Conservation (phyloP, 192 early-diverging fungal species). For the Podila clonocystis region DNA sequence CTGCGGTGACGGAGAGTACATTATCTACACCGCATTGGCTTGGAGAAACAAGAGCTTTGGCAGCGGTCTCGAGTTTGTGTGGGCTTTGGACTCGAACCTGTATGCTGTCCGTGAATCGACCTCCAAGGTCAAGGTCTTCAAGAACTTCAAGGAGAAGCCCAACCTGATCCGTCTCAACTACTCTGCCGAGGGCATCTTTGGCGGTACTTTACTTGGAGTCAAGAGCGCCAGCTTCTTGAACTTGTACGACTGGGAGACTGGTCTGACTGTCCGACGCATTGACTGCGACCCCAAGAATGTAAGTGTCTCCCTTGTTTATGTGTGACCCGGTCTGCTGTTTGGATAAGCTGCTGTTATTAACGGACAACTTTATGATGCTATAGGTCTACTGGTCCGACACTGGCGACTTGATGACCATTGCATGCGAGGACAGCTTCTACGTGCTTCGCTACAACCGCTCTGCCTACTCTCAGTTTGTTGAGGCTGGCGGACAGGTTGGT, state of each 20-base stretch:
- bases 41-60: constrained; percentile 99
- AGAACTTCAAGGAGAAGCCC: constrained; percentile 94
- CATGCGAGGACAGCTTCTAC: constrained; percentile 94
- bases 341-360: neutral
- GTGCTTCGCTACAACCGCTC: constrained; percentile 90
- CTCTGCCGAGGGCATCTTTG: constrained; percentile 94
- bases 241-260: constrained; percentile 99
- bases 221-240: constrained; percentile 87
- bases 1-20: constrained; percentile 99
- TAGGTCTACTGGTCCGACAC: constrained; percentile 95
- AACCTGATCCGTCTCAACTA: constrained; percentile 79
- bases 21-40: constrained; percentile 99
- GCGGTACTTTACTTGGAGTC: constrained; percentile 92
- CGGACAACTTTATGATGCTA: neutral
- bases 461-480: constrained; percentile 80
- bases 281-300: constrained; percentile 90
- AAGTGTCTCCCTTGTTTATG: constrained; percentile 1
- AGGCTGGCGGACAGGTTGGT: constrained; percentile 72
- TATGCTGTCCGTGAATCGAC: constrained; percentile 97
- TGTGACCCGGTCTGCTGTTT: too few relatives aligned
- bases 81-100: constrained; percentile 97
- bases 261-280: constrained; percentile 90
- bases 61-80: constrained; percentile 95
- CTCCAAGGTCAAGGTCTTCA: constrained; percentile 89
- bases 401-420: constrained; percentile 92